Base-by-base conservation (phyloP, 1,284 basidiomycete species). In the Laetiporus sulphureus region DNA sequence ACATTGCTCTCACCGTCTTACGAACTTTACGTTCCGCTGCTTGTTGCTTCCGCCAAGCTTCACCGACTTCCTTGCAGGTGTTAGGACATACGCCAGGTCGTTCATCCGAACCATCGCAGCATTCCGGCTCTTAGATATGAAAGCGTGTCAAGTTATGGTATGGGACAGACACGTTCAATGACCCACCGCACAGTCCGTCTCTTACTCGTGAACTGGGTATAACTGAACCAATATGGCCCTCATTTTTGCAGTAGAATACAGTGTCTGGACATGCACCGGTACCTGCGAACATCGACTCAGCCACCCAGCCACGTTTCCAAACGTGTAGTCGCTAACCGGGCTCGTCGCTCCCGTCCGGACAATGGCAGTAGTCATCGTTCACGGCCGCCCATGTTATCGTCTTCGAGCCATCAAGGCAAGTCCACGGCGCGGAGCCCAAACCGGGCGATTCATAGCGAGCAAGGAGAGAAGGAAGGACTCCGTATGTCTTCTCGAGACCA, bases 21-120 rank as follows among this genome's bases (percentile, higher is more conserved):
- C 83, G 75, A 15, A 88, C 63, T 66, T 91, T 94, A 32, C 72
- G 70, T 54, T 87, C 81, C 13, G 77, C 83, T 34, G 85, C 83
- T 24, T 67, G 62, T 53, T 77, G 73, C 58, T 77, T 77, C 46
- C 79, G 68, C 61, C 89, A 79, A 34, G 62, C 78, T 45, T 79
- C 76, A 1, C 92, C 91, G 29, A 90, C 72, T 55, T 86, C 77
- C 36, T 73, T 74, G 59, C 95, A 99, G 4, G 66, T 66, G 60
- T 98, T 82, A 16, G 76, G 70, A 59, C 95, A 99, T 10, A 83
- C 69, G 4, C 91, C 91, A 6, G 75, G 60, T 4, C 65, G 69
- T 63, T 99, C 95, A 61, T 99, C 95, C 0, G 91, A 91, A n/a
- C 96, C 96, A 58, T 99, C 95, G 60, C 95, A 99, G 60, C 96